Evolutionary conservation across 2,329 filamentous ascomycete species (phyloP).

Genomic region (Stagonosporopsis chrysanthemi): DNA sequence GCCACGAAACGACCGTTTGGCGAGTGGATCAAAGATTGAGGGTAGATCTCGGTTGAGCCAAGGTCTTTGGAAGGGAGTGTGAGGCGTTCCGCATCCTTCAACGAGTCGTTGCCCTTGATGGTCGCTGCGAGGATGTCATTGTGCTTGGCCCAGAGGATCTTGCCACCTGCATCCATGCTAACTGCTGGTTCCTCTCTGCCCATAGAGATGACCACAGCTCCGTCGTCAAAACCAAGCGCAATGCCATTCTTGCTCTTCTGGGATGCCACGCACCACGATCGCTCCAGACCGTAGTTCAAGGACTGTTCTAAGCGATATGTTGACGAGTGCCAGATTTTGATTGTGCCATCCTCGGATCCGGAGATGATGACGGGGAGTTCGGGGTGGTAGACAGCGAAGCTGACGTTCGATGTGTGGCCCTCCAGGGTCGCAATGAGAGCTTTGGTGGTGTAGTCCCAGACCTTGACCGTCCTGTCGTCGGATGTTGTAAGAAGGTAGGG

Average conservation of each 20-base stretch:
- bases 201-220: constrained; percentile 96
- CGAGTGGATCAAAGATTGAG: constrained; percentile 93
- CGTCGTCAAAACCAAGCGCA: constrained; percentile 96
- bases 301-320: constrained; percentile 97
- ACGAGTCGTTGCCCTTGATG: constrained; percentile 87
- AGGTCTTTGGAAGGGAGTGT: constrained; percentile 91
- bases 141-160: constrained; percentile 94
- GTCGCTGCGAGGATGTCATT: constrained; percentile 95
- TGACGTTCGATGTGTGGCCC: constrained; percentile 97
- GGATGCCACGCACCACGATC: constrained; percentile 97
- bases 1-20: constrained; percentile 91
- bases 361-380: constrained; percentile 97
- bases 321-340: constrained; percentile 98
- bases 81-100: constrained; percentile 91
- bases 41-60: constrained; percentile 95
- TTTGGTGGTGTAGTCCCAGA: constrained; percentile 99
- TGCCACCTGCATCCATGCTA: constrained; percentile 95
- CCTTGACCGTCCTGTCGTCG: constrained; percentile 94
- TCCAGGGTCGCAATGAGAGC: constrained; percentile 95
- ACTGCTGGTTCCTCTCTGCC: constrained; percentile 96
- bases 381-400: constrained; percentile 96
- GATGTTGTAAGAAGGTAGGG: constrained; percentile 94
- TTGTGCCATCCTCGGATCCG: constrained; percentile 94
- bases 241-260: constrained; percentile 94
- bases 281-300: constrained; percentile 91